Evolutionary conservation across 108 stramenopile species (phyloP), one percentile per base, ranked within the genome.

Genomic region (Fistulifera pelliculosa): DNA sequence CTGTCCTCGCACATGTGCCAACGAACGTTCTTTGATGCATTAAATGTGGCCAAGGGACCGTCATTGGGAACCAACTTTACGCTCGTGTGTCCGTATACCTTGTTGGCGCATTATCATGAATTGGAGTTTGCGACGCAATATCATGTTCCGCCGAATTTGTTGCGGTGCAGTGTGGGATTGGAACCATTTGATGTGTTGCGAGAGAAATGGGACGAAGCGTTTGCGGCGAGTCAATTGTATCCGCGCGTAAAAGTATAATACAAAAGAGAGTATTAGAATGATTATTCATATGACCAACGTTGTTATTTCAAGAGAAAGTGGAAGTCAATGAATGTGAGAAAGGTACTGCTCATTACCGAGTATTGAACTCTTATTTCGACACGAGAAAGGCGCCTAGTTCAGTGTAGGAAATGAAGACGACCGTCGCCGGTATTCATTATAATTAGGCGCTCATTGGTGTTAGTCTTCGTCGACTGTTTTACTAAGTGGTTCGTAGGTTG

Each of bases 51-150:
- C 63, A 87, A 87, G 71, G 86, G 86, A 12, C 86, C 86, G 1
- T 68, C 65, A 18, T 58, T 87, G 52, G 86, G 86, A 13, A 87
- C 86, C 28, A 83, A 83, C 58, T 87, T 87, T 65, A 80, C 86
- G 16, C 52, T 87, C 40, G 71, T 68, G 7, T 83, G 79, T 54
- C 81, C 86, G 11, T 87, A 87, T 66, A 83, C 81, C 2, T 53
- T 87, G 23, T 52, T 87, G 28, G 86, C 86, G 10, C 86, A 87
- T 50, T 87, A 82, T 49, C 74, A 80, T 50, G 86, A 87, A 56
- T 60, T 87, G 51, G 79, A 78, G 25, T 87, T 78, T 56, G 81
- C 85, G 41, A 56, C 65, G 60, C 52, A 51, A 18, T 79, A 86
- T 63, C 62, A 73, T 31, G 80, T 86, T 16, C 65, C 66, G 21